A percentile compares a stretch with the other conserved stretches of the same genome.
These are phyloP conservation scores for Colletotrichum sp. DNA, from an alignment of 2,329 filamentous ascomycete species.

Conservation along the genomic window DNA sequence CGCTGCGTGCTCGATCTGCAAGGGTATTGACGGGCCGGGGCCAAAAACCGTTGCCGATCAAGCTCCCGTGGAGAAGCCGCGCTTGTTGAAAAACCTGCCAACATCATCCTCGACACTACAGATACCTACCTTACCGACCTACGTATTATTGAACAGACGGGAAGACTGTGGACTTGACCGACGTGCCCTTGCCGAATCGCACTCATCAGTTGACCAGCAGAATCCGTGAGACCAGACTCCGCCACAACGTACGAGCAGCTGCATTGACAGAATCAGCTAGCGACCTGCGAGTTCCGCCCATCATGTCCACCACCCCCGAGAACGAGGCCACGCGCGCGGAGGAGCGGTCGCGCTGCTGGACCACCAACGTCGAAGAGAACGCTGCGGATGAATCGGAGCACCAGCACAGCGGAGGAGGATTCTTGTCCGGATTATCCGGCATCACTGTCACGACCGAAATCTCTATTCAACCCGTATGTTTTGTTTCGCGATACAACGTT, in stretches of 20 bases:
- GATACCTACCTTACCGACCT: no score
- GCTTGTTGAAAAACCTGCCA: background rate
- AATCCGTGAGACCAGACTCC: background rate
- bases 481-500: background rate
- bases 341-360: background rate
- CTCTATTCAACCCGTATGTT: background rate
- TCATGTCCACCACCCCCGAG: background rate
- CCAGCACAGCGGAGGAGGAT: background rate
- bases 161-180: background rate
- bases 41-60: background rate
- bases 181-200: background rate
- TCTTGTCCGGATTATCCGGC: background rate
- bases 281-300: background rate
- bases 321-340: background rate
- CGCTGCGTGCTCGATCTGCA: background rate
- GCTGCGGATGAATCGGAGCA: background rate
- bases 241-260: background rate
- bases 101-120: background rate
- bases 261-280: background rate
- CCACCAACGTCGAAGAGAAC: background rate
- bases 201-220: no score
- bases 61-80: background rate
- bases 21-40: background rate
- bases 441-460: constrained; percentile 4
- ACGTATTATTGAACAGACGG: background rate